Evolutionary conservation across 2,329 filamentous ascomycete species (phyloP), one percentile per base, ranked within the genome.

Genomic region (Stagonosporopsis vannaccii): DNA sequence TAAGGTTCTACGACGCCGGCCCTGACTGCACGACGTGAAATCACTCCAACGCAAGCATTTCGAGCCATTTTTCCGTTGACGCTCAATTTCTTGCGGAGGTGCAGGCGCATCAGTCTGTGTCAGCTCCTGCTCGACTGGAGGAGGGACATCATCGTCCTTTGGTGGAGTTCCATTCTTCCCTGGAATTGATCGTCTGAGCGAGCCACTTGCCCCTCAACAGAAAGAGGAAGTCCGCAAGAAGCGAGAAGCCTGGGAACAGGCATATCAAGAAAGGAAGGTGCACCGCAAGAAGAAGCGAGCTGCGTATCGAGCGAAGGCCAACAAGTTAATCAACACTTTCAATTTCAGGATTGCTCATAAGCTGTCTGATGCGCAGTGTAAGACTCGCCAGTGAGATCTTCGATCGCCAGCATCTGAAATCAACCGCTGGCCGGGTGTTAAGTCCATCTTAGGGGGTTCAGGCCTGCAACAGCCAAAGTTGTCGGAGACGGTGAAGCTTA

Each of bases 371-470:
- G 57, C 57, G 54, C 33, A 43, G 48, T 5, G 50, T 59, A 42
- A 53, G 53, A 7, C 60, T 59, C 30, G 46, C 47, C 12, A 47
- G 37, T 20, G 43, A 51, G 15, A 26, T 15, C 25, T 22, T 30
- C 17, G 23, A 33, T 37, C 51, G 37, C 39, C 49, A 36, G 44
- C 48, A 61, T 17, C 55, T 35, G 60, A 70, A 37, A 62, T 68
- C 40, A 58, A 51, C 37, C 53, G 47, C 41, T 68, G 60, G 58
- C 64, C 65, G 15, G 68, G 62, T 23, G 59, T 68, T 64, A 70
- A 44, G 40, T 70, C n/a, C 55, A 64, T 45, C 67, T 67, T 2
- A 68, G 68, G 6, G 39, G 56, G 1, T 72, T 72, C 32, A 62
- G 58, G 22, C 47, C 60, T 41, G 30, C 60, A 3, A 42, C 51